Evolutionary conservation across 257 asterid genomes (phyloP).

Genomic region (Plantago elongata): DNA sequence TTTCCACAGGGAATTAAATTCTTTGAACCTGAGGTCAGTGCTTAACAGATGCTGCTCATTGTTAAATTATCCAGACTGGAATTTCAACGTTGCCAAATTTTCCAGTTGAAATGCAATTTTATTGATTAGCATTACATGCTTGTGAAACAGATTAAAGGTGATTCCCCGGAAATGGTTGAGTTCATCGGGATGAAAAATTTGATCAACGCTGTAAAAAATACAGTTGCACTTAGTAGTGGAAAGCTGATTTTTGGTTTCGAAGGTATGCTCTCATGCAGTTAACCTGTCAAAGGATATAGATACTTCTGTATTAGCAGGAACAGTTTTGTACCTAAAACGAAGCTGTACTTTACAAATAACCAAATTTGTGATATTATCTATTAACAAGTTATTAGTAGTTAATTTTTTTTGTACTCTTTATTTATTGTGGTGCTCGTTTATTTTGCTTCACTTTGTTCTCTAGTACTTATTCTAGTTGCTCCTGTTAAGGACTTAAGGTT

Average conservation of each 20-base stretch:
- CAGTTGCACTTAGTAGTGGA: constrained; percentile 71
- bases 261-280: constrained; percentile 37
- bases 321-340: constrained; percentile 1
- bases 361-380: no score
- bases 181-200: constrained; percentile 84
- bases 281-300: not conserved
- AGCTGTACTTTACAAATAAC: not conserved
- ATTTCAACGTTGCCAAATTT: constrained; percentile 9
- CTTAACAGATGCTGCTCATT: constrained; percentile 19
- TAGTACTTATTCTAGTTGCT: not conserved
- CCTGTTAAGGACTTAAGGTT: not conserved
- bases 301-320: not conserved
- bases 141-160: constrained; percentile 79
- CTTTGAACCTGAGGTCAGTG: constrained; percentile 93
- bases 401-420: not conserved
- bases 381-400: not conserved
- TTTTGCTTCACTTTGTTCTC: constrained; percentile 8
- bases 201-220: constrained; percentile 60
- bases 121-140: constrained; percentile 18
- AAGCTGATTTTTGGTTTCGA: constrained; percentile 77
- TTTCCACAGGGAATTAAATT: constrained; percentile 87
- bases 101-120: constrained; percentile 12
- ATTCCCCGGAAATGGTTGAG: constrained; percentile 96
- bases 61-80: constrained; percentile 12
- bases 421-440: not conserved